Evolutionary conservation across 495 filamentous ascomycete genomes (phyloP), one percentile per base, ranked within the genome.

Genomic region (Friedmanniomyces endolithicus): DNA sequence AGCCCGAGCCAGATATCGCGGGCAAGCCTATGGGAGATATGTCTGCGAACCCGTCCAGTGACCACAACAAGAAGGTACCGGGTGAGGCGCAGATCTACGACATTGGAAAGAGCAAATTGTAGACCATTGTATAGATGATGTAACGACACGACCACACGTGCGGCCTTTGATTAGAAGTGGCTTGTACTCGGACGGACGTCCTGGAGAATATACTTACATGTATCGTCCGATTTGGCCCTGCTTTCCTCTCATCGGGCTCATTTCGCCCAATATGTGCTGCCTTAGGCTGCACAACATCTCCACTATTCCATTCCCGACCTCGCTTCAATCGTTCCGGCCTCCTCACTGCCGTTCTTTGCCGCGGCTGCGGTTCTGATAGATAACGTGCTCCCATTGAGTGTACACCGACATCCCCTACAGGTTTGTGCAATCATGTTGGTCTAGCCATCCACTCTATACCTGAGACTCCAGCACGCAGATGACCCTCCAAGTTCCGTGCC

Each of bases 41-140:
- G 25, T 53, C 53, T 0, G 11, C 45, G 17, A 47, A 59, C 25
- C 59, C 56, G 12, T 19, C 34, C 20, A 53, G 47, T 33, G 48
- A 63, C 6, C 39, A 41, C 39, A 29, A 25, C n/a, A 52, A 52
- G 52, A 53, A 44, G 24, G 44, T 27, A 4, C 52, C 46, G 12
- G 53, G 58, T 7, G 62, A 52, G 19, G 70, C 70, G 16, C 68
- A 72, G 56, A 47, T 72, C 11, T 70, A 65, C 60, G 68, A 65
- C 19, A 63, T 73, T 29, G 71, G 68, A n/a, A 72, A 72, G 64
- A 66, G 63, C 33, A 71, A 70, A 44, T 58, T 72, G 17, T 66
- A 57, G 49, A 50, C 25, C 2, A 19, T 27, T 47, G 12, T 41
- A 14, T 41, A 41, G 37, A 41, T 41, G 6, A 41, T 41, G 27